Conservation (phyloP, 192 early-diverging fungal genomes). For the Backusella parvicylindrica region DNA sequence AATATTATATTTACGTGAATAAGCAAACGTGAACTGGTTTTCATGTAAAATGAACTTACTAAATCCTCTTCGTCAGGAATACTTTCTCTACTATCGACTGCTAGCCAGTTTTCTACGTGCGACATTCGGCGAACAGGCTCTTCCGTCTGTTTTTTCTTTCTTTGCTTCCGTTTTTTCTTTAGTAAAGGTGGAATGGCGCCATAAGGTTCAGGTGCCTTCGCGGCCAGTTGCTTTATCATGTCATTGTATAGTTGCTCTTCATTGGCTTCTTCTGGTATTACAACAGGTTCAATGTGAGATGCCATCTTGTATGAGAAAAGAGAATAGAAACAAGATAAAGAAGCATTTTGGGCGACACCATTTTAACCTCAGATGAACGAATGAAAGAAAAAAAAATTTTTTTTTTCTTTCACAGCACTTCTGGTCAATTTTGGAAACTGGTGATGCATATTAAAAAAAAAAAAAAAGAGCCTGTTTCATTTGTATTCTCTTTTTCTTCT, state of each 20-base stretch:
- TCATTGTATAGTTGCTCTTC: conserved; percentile 16
- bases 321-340: not conserved
- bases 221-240: conserved; percentile 20
- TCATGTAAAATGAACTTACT: conserved; percentile 13
- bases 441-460: not conserved
- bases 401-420: not conserved
- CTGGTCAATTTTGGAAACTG: not conserved
- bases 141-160: not conserved
- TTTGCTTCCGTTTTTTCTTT: conserved; percentile 10
- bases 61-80: conserved; percentile 31
- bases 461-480: too few relatives aligned
- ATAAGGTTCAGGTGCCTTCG: conserved; percentile 22
- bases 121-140: conserved; percentile 19
- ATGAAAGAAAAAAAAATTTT: not conserved
- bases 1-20: not conserved
- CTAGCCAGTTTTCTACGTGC: conserved; percentile 29
- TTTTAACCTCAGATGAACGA: not conserved
- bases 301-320: not conserved
- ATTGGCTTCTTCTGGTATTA: not conserved
- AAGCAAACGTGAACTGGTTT: not conserved
- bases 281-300: not conserved
- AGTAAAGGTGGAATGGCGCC: conserved; percentile 22
- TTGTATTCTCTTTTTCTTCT: not conserved
- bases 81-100: conserved; percentile 31
- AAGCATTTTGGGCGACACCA: not conserved